phyloP scores from a whole-genome alignment of 2,329 filamentous ascomycete genomes.

The Hirsutella minnesotensis region DNA sequence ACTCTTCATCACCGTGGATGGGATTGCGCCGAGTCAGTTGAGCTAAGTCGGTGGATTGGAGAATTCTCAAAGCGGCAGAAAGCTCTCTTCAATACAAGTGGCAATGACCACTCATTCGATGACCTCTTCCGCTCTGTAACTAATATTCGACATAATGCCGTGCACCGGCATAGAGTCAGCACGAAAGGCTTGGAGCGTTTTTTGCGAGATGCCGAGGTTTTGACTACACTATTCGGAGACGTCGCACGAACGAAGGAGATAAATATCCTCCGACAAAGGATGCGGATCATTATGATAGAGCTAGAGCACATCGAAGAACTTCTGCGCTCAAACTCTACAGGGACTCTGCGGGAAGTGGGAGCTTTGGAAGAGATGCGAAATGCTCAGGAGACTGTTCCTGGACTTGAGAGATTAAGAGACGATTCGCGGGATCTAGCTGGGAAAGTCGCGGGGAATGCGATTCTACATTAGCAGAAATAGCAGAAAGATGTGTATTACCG shows the following conservation, averaged over 20 bases:
- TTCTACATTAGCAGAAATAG: no score
- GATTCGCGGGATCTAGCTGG: no score
- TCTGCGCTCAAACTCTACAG: not conserved
- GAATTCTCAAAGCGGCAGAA: not conserved
- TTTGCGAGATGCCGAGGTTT: slow-evolving; percentile 2
- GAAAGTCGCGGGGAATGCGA: no score
- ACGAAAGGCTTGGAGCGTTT: slow-evolving; percentile 1
- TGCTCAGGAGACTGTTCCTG: no score
- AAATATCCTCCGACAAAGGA: not conserved
- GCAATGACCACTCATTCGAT: not conserved
- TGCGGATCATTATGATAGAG: not conserved
- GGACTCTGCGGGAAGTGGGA: not conserved
- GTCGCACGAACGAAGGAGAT: not conserved
- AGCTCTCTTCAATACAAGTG: not conserved
- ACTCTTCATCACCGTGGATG: not conserved
- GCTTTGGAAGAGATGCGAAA: not conserved
- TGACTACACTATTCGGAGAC: not conserved
- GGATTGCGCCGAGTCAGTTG: slow-evolving; percentile 4
- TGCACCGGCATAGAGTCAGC: slow-evolving; percentile 3
- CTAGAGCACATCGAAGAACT: not conserved
- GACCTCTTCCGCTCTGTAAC: slow-evolving; percentile 1
- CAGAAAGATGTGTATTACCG: no score
- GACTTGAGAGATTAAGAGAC: no score
- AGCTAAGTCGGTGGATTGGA: slow-evolving; percentile 3
- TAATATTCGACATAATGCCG: slow-evolving; percentile 4